phyloP scores from a whole-genome alignment of 1,284 basidiomycete genomes.

The Rhodotorula mucilaginosa region DNA sequence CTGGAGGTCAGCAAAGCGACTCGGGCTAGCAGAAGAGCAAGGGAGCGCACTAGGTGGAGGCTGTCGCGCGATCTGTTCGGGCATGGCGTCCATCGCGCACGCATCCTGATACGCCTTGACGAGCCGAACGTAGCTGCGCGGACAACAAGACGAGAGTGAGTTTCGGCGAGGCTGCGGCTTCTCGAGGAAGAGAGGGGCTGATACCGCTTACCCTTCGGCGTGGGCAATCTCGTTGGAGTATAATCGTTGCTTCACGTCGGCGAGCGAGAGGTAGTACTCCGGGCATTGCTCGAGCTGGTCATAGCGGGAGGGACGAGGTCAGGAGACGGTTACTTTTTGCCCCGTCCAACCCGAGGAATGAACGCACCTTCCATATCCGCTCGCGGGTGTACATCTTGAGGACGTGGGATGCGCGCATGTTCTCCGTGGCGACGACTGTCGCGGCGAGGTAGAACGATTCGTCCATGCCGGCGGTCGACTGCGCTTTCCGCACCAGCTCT shows the following conservation, averaged over 20 bases:
- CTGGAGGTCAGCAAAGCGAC: neutral
- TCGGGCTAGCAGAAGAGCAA: neutral
- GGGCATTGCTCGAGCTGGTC: conserved; percentile 36
- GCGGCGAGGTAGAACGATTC: conserved; percentile 32
- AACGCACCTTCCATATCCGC: conserved; percentile 35
- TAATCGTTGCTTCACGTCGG: conserved; percentile 25
- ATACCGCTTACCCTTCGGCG: conserved; percentile 26
- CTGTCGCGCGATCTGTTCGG: conserved; percentile 18
- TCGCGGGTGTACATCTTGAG: conserved; percentile 34
- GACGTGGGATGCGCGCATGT: conserved; percentile 35
- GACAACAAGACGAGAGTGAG: too few species aligned
- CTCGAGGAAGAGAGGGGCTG: neutral
- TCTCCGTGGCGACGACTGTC: conserved; percentile 33
- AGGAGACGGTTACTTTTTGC: neutral
- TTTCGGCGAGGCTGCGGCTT: neutral
- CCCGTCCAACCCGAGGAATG: fast-evolving
- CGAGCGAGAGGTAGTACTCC: conserved; percentile 29
- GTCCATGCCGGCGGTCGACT: conserved; percentile 18
- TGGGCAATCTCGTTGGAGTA: conserved; percentile 32
- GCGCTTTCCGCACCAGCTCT: conserved; percentile 24
- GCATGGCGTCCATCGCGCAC: conserved; percentile 37
- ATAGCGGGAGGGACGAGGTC: neutral
- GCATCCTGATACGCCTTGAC: conserved; percentile 33
- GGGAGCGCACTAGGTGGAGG: conserved; percentile 20
- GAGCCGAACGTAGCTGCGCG: conserved; percentile 25